phyloP scores from a whole-genome alignment of 352 stramenopile species.

The Phytophthora citrophthora region DNA sequence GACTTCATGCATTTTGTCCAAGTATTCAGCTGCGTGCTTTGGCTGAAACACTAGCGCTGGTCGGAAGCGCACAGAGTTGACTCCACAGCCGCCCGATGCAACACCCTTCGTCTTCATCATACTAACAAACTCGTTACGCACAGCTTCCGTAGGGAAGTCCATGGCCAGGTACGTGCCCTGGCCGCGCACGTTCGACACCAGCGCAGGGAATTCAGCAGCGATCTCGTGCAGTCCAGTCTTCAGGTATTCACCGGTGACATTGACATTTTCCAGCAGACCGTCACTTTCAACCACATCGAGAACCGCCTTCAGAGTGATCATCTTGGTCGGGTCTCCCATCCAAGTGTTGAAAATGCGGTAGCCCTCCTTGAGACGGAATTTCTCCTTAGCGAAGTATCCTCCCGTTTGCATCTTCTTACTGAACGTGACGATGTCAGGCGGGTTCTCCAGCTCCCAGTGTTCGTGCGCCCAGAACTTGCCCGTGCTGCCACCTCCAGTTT shows the following conservation, averaged over 20 bases:
- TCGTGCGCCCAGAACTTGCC: slow-evolving; percentile 89
- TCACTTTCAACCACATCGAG: slow-evolving; percentile 69
- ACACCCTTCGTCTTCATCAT: slow-evolving; percentile 70
- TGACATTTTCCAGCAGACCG: slow-evolving; percentile 74
- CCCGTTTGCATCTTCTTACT: slow-evolving; percentile 89
- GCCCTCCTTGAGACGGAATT: slow-evolving; percentile 71
- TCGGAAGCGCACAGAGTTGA: slow-evolving; percentile 76
- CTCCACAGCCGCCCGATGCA: slow-evolving; percentile 69
- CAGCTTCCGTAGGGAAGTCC: slow-evolving; percentile 65
- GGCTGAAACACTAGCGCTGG: slow-evolving; percentile 82
- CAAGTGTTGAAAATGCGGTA: slow-evolving; percentile 91
- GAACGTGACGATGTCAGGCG: slow-evolving; percentile 85
- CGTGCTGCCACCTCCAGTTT: slow-evolving; percentile 82
- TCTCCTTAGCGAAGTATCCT: slow-evolving; percentile 80
- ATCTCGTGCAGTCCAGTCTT: slow-evolving; percentile 59
- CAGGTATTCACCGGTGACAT: slow-evolving; percentile 72
- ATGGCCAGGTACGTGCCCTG: slow-evolving; percentile 85
- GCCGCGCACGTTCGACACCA: slow-evolving; percentile 78
- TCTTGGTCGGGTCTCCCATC: slow-evolving; percentile 89
- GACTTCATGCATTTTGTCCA: slow-evolving; percentile 71
- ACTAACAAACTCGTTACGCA: slow-evolving; percentile 70
- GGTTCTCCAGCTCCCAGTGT: slow-evolving; percentile 79
- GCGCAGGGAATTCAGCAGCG: slow-evolving; percentile 50
- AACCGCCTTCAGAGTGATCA: slow-evolving; percentile 82
- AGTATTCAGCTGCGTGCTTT: slow-evolving; percentile 72